Evolutionary conservation across 1,139 yeast genomes (phyloP).

Genomic region (Suhomyces yuchorum): DNA sequence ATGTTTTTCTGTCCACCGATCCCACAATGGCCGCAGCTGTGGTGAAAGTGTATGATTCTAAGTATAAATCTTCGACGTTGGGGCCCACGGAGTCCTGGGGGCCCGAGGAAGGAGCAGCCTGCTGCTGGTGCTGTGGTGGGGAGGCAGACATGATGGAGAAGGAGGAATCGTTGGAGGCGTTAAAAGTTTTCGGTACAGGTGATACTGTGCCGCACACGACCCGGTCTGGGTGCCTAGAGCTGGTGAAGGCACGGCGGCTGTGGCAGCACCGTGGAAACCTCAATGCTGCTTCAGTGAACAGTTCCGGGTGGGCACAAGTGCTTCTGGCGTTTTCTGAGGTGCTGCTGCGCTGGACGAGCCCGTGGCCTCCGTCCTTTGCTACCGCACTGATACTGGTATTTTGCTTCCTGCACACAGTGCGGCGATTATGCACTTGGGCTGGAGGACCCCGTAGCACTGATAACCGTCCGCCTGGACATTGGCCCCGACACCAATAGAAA

Average conservation of each 20-base stretch:
- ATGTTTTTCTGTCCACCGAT: conserved; percentile 85
- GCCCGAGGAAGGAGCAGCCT: conserved; percentile 11
- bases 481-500: too few species aligned
- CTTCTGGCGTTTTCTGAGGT: too few species aligned
- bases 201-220: not conserved
- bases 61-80: conserved; percentile 53
- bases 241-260: too few species aligned
- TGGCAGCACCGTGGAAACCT: too few species aligned
- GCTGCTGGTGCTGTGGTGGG: conserved; percentile 13
- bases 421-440: not conserved
- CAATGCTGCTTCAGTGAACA: not conserved
- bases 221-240: too few species aligned
- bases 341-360: not conserved
- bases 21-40: conserved; percentile 97
- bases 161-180: not conserved
- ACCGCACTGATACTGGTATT: not conserved
- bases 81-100: conserved; percentile 28
- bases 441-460: not conserved
- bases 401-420: not conserved
- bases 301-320: too few species aligned
- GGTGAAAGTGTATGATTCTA: conserved; percentile 82
- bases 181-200: not conserved
- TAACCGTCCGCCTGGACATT: not conserved
- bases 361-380: not conserved
- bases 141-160: conserved; percentile 11